phyloP scores from a whole-genome alignment of 106 monocot species.

The Dendrobium officinale region DNA sequence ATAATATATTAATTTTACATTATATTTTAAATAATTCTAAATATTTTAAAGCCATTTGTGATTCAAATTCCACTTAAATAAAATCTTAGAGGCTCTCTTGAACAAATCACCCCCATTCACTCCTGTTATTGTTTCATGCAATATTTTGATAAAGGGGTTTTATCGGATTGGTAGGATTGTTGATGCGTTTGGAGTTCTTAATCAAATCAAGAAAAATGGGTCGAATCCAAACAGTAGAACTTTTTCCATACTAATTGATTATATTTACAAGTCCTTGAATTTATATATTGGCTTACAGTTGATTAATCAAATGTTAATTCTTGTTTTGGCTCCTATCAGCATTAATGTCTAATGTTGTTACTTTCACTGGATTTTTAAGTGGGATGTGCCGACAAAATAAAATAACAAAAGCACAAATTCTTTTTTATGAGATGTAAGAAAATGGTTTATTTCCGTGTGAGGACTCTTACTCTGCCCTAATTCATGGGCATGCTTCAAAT shows the following conservation, averaged over 20 bases:
- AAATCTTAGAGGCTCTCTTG: no score
- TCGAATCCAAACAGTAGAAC: slow-evolving; percentile 34
- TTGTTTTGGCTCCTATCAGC: slow-evolving; percentile 26
- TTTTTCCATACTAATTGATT: slow-evolving; percentile 43
- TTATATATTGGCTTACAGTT: slow-evolving; percentile 25
- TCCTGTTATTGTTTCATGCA: slow-evolving; percentile 28
- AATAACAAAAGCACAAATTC: slow-evolving; percentile 23
- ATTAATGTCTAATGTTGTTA: slow-evolving; percentile 21
- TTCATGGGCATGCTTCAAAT: no score
- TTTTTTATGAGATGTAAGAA: no score
- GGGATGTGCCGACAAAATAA: slow-evolving; percentile 24
- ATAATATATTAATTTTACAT: no score
- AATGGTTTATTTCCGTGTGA: no score
- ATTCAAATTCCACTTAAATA: no score
- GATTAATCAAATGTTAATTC: slow-evolving; percentile 22
- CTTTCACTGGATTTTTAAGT: slow-evolving; percentile 34
- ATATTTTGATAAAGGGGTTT: slow-evolving; percentile 42
- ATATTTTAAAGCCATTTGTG: no score
- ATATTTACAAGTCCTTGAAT: slow-evolving; percentile 13
- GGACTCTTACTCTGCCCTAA: no score
- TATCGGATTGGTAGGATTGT: slow-evolving; percentile 9
- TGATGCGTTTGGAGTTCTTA: slow-evolving; percentile 23
- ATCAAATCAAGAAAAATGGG: slow-evolving; percentile 21
- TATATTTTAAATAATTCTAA: no score
- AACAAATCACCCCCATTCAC: no score